Conservation (phyloP, 2,329 filamentous ascomycete genomes). For the Calonectria leucothoes region DNA sequence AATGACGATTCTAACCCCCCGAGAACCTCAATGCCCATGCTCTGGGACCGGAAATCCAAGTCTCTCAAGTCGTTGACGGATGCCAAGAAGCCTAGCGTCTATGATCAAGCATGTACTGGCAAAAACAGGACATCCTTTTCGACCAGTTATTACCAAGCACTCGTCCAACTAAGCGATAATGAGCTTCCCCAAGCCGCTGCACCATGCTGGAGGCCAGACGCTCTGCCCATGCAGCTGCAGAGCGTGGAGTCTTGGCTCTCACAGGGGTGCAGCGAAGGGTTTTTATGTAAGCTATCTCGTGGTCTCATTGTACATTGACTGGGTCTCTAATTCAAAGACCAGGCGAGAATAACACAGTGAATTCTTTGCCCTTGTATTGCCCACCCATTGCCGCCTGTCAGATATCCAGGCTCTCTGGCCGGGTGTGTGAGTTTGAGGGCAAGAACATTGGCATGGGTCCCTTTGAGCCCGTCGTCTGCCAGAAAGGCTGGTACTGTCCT, state of each 20-base stretch:
- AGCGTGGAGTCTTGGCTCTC: constrained; percentile 48
- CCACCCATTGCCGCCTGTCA: constrained; percentile 54
- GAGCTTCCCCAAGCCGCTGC: constrained; percentile 50
- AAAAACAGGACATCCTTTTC: constrained; percentile 55
- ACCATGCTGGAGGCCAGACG: constrained; percentile 54
- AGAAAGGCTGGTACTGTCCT: constrained; percentile 62
- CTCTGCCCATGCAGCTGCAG: constrained; percentile 55
- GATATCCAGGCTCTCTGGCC: constrained; percentile 47
- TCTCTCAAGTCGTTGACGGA: constrained; percentile 42
- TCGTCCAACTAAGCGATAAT: constrained; percentile 35
- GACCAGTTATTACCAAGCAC: constrained; percentile 53
- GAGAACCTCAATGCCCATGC: constrained; percentile 41
- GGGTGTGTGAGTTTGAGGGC: constrained; percentile 46
- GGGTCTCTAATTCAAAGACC: neutral
- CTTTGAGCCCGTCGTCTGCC: constrained; percentile 64
- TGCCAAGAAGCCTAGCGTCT: constrained; percentile 43
- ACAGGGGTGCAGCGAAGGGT: constrained; percentile 54
- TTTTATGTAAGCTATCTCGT: constrained; percentile 53
- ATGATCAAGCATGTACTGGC: constrained; percentile 55
- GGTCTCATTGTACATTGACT: neutral
- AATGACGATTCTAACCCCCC: constrained; percentile 52
- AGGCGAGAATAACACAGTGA: constrained; percentile 59
- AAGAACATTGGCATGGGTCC: constrained; percentile 56
- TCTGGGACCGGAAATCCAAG: constrained; percentile 41
- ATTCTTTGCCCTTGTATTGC: constrained; percentile 58